phyloP scores from a whole-genome alignment of 345 rosid genomes.

The Populus deltoides region DNA sequence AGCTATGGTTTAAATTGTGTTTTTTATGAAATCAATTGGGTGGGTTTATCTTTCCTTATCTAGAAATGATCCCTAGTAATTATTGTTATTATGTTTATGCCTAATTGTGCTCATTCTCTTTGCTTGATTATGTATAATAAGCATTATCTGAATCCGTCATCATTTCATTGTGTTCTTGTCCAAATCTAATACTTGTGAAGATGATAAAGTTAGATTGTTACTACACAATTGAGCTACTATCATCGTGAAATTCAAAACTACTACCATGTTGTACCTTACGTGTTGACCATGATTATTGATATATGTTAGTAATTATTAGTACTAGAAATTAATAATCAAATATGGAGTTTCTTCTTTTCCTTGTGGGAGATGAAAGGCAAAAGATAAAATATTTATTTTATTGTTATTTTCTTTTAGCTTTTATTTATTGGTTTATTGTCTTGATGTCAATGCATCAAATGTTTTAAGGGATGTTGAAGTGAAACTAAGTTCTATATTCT shows the following conservation, averaged over 20 bases:
- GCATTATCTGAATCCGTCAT: neutral
- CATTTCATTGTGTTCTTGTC: neutral
- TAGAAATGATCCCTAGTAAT: conserved; percentile 76
- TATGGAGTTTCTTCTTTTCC: neutral
- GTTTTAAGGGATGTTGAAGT: neutral
- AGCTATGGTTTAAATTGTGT: neutral
- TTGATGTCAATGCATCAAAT: neutral
- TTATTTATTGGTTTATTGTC: neutral
- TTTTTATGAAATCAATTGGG: conserved; percentile 68
- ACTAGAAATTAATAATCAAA: neutral
- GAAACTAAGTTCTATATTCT: neutral
- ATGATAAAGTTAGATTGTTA: neutral
- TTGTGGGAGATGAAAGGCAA: neutral
- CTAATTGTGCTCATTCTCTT: neutral
- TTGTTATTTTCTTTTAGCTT: neutral
- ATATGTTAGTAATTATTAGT: neutral
- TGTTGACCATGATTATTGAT: neutral
- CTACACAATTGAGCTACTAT: neutral
- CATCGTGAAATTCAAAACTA: neutral
- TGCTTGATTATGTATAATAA: neutral
- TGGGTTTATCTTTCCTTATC: conserved; percentile 77
- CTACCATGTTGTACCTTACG: neutral
- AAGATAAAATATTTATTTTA: neutral
- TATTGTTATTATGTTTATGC: neutral
- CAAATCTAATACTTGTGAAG: neutral